Evolutionary conservation across 345 rosid species (phyloP).

Genomic region (Citrus sp.): DNA sequence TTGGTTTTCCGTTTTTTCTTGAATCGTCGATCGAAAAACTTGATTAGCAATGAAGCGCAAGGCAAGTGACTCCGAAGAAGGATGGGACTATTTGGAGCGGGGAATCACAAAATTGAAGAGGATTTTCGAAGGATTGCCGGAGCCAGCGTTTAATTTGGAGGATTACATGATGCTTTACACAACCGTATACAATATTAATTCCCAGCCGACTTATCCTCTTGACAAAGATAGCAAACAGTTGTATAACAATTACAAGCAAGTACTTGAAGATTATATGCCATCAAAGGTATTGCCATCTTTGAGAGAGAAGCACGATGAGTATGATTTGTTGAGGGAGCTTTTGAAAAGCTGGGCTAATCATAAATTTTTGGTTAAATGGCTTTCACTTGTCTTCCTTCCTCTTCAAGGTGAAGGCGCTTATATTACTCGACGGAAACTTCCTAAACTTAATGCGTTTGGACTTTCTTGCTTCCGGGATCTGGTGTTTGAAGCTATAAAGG

Average conservation of each 20-base stretch:
- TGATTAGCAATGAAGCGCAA: conserved; percentile 48
- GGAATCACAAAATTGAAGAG: conserved; percentile 75
- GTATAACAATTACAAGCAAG: conserved; percentile 70
- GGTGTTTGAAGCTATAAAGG: conserved; percentile 52
- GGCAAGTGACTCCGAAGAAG: conserved; percentile 67
- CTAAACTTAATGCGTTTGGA: conserved; percentile 71
- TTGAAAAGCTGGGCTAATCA: conserved; percentile 82
- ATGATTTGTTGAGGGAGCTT: conserved; percentile 66
- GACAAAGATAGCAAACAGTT: conserved; percentile 69
- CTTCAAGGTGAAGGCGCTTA: conserved; percentile 75
- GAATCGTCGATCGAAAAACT: no score
- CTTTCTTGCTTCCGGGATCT: conserved; percentile 71
- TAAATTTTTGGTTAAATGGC: conserved; percentile 83
- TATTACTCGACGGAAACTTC: conserved; percentile 65
- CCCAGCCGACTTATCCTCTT: conserved; percentile 61
- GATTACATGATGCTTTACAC: conserved; percentile 84
- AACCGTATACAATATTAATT: conserved; percentile 71
- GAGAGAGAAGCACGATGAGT: conserved; percentile 79
- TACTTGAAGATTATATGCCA: conserved; percentile 61
- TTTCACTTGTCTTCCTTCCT: conserved; percentile 76
- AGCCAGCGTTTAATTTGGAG: conserved; percentile 58
- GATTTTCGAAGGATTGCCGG: conserved; percentile 64
- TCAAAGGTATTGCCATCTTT: conserved; percentile 70
- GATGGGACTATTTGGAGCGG: conserved; percentile 76
- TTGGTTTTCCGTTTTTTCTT: no score